Evolutionary conservation across 768 basidiomycete genomes (phyloP), one percentile per base, ranked within the genome.

Genomic region (Tylopilus cervinicoccineus): DNA sequence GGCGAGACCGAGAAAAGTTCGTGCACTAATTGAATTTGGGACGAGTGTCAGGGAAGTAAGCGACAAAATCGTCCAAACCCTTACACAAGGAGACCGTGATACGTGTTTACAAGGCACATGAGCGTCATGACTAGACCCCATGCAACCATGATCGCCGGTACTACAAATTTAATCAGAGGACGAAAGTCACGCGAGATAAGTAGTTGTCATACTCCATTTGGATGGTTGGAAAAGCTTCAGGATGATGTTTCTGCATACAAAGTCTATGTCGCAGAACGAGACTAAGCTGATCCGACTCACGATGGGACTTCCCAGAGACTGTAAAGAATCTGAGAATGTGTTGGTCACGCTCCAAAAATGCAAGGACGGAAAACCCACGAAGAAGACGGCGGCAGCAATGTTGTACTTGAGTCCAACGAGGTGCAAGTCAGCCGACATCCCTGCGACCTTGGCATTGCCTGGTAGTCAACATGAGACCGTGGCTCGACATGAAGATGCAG

Each of bases 381-480:
- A 73, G 50, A 72, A 71, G 48, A 75, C 55, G 11, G 71, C 69
- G 23, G 71, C 68, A 14, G 63, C 70, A n/a, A 51, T 64, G 39
- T 71, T 72, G 44, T 71, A 71, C 36, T 56, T 62, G 31, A 68
- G 52, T 3, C 70, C 69, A 6, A 57, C 42, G 27, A 71, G 63
- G 20, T 68, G 22, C 36, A 71, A 53, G 50, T 76, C 73, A 2
- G 45, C 49, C 10, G 68, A 61, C 74, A 76, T 71, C 16, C 74
- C 75, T 10, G 76, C 75, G 24, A 78, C 70, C 63, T 65, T 63
- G 0, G 72, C 72, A 55, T 73, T 73, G 39, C 72, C 72, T 73
- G 36, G 42, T 13, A 24, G n/a, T 22, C 14, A 6, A 22, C 13
- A 19, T 59, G 14, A 53, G 47, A 14, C 5, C n/a, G n/a, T 14